Evolutionary conservation across 2,329 filamentous ascomycete species (phyloP).

Genomic region (Metarhizium brunneum): DNA sequence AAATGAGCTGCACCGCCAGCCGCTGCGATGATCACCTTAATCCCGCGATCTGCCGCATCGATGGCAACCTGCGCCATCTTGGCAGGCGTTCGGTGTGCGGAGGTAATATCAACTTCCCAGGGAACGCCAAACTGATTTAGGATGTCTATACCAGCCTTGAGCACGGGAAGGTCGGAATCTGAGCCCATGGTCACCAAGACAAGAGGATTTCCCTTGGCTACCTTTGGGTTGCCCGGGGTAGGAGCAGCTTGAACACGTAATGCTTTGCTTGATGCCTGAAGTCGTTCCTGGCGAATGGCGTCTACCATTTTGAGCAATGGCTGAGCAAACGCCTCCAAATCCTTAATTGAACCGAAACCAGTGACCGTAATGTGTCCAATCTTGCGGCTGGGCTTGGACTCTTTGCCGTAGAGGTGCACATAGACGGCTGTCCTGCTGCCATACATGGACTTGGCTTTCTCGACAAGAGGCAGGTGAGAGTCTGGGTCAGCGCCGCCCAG

Average conservation of each 20-base stretch:
- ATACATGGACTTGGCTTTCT: slow-evolving; percentile 34
- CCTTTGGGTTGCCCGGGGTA: slow-evolving; percentile 5
- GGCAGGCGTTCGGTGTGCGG: slow-evolving; percentile 65
- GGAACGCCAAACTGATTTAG: slow-evolving; percentile 63
- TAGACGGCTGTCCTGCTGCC: slow-evolving; percentile 38
- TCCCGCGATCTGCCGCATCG: slow-evolving; percentile 52
- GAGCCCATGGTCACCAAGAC: slow-evolving; percentile 80
- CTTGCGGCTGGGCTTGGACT: slow-evolving; percentile 78
- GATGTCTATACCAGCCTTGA: slow-evolving; percentile 56
- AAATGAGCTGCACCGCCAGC: slow-evolving; percentile 66
- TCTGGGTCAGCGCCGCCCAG: slow-evolving; percentile 58
- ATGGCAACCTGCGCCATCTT: slow-evolving; percentile 61
- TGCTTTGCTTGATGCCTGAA: slow-evolving; percentile 29
- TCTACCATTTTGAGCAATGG: slow-evolving; percentile 60
- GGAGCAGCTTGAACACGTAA: slow-evolving; percentile 21
- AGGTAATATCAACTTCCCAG: slow-evolving; percentile 66
- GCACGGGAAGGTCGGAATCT: slow-evolving; percentile 63
- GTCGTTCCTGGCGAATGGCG: slow-evolving; percentile 44
- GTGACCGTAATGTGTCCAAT: slow-evolving; percentile 91
- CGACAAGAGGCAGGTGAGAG: slow-evolving; percentile 47
- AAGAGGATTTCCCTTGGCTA: slow-evolving; percentile 33
- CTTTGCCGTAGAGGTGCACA: slow-evolving; percentile 89
- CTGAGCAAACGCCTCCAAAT: slow-evolving; percentile 49
- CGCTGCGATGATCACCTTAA: slow-evolving; percentile 67
- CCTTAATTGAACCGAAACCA: slow-evolving; percentile 55